These are phyloP conservation scores for Trichoderma brevicompactum DNA, from an alignment of 2,329 filamentous ascomycete genomes.

Conservation along the genomic window DNA sequence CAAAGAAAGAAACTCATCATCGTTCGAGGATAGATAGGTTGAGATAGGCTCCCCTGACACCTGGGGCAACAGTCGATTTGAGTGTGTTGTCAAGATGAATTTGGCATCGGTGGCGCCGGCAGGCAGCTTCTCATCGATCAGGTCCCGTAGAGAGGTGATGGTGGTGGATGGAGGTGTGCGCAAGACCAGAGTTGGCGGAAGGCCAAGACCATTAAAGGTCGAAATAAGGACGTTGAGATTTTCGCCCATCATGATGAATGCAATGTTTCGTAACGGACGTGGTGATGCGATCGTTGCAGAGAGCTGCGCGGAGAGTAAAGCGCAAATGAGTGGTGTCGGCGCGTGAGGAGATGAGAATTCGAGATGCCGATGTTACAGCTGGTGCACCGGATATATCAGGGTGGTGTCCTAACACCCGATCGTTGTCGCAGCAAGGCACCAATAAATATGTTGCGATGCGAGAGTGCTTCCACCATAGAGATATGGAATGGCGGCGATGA, in stretches of 20 bases:
- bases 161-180: constrained; percentile 68
- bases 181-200: constrained; percentile 83
- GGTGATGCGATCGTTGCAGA: constrained; percentile 4
- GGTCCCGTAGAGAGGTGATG: constrained; percentile 67
- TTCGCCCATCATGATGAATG: constrained; percentile 23
- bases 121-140: constrained; percentile 65
- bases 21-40: constrained; percentile 58
- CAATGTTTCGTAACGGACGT: background rate
- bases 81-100: constrained; percentile 80
- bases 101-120: constrained; percentile 59
- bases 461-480: background rate
- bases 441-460: background rate
- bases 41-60: constrained; percentile 61
- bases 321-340: background rate
- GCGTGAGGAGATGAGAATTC: background rate
- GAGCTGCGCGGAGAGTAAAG: background rate
- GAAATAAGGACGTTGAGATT: constrained; percentile 81
- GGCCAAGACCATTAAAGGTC: constrained; percentile 79
- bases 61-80: constrained; percentile 69
- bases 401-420: background rate
- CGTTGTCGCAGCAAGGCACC: background rate
- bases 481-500: constrained; percentile 4
- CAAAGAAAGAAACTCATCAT: constrained; percentile 77
- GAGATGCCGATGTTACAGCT: background rate
- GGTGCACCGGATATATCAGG: background rate